Evolutionary conservation across 805 yeast species (phyloP).

Genomic region (Saturnispora sanitii): DNA sequence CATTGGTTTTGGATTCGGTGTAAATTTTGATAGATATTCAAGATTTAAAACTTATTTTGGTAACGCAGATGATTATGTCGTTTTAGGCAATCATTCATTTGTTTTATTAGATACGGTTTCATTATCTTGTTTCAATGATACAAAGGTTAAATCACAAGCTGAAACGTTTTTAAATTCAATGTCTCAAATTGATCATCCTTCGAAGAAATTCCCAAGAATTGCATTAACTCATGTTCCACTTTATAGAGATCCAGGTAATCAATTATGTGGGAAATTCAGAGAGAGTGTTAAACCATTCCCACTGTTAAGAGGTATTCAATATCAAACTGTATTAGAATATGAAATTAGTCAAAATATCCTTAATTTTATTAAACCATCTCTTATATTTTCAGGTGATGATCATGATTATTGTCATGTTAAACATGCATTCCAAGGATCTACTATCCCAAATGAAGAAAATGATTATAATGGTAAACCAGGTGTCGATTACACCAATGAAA

Average conservation of each 20-base stretch:
- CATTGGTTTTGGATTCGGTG: constrained; percentile 80
- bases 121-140: constrained; percentile 47
- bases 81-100: constrained; percentile 62
- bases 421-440: constrained; percentile 31
- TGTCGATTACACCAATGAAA: constrained; percentile 44
- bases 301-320: constrained; percentile 66
- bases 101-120: constrained; percentile 80
- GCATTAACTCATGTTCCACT: constrained; percentile 84
- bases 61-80: constrained; percentile 41
- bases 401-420: constrained; percentile 85
- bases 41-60: constrained; percentile 74
- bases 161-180: constrained; percentile 39
- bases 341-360: constrained; percentile 52
- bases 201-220: constrained; percentile 44
- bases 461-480: constrained; percentile 14
- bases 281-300: constrained; percentile 63
- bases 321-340: constrained; percentile 76
- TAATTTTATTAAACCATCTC: constrained; percentile 48
- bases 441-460: constrained; percentile 14
- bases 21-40: constrained; percentile 43
- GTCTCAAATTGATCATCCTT: constrained; percentile 13
- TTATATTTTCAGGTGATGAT: constrained; percentile 87
- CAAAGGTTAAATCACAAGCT: constrained; percentile 38
- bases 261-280: constrained; percentile 65
- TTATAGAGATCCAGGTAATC: constrained; percentile 52